Base-by-base conservation (phyloP, 495 filamentous ascomycete species). In the Penicillium goetzii region DNA sequence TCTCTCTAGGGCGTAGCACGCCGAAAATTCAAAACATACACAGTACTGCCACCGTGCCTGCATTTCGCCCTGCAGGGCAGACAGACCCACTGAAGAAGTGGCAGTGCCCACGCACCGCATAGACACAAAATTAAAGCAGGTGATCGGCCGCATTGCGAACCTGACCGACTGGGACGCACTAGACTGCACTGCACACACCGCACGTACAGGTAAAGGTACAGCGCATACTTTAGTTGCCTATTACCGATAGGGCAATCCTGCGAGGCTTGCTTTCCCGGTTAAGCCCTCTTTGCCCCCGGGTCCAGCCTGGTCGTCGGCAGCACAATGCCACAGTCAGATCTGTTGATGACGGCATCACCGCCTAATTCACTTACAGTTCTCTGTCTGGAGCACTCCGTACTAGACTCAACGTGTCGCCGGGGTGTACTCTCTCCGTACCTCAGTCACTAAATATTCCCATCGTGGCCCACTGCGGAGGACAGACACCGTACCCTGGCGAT, bases 61-160 rank as follows among this genome's bases (percentile, higher is more conserved):
- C 68, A 69, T 71, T 49, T 58, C 21, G 51, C 38, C 67, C 68
- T 73, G 70, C 65, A 65, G 61, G 58, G 51, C 52, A 34, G 67
- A 59, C 52, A 34, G 67, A 59, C 52, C 58, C 68, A 55, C 63
- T 40, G 34, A 61, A 54, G 40, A 10, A 33, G 62, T 51, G 54
- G 64, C 64, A 60, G 64, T 65, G 64, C 60, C 55, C 50, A 63
- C 54, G 55, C 64, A 49, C 41, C 38, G 49, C 32, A 36, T 55
- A 38, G 49, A 34, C 56, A 12, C 28, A 58, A 64, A 58, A 51
- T 43, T 47, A 52, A 47, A 25, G 60, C 50, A 40, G 34, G 54
- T 45, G 61, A 63, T 56, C 54, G 28, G 53, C 54, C 54, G 40
- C 19, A 36, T 66, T 62, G 32, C 14, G 33, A 63, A 63, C 43